Percentiles rank a stretch among this genome's conserved stretches.
phyloP scores from a whole-genome alignment of 768 basidiomycete genomes.

The Tubosaeta sp. region DNA sequence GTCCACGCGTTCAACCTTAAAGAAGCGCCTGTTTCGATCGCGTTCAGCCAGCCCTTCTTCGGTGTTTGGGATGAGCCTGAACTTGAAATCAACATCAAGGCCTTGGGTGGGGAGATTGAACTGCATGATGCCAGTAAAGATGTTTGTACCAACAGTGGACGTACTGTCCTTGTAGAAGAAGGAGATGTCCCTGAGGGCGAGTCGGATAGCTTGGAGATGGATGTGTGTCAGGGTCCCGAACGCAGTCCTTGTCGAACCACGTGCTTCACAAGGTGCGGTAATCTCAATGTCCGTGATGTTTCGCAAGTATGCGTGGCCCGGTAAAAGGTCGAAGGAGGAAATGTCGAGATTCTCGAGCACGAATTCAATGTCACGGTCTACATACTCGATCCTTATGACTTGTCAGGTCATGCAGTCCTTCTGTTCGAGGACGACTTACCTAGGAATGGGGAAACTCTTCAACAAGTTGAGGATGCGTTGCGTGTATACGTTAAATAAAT shows the following conservation, averaged over 20 bases:
- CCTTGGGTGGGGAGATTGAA: slow-evolving; percentile 63
- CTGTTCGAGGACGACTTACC: slow-evolving; percentile 34
- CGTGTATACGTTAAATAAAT: slow-evolving; percentile 75
- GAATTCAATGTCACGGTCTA: slow-evolving; percentile 64
- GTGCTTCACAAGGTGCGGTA: slow-evolving; percentile 34
- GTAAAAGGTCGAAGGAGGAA: slow-evolving; percentile 61
- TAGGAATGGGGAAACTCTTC: slow-evolving; percentile 65
- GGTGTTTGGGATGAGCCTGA: slow-evolving; percentile 57
- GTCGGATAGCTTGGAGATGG: slow-evolving; percentile 60
- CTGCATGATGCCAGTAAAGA: slow-evolving; percentile 59
- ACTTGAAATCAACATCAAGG: slow-evolving; percentile 62
- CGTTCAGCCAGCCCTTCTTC: slow-evolving; percentile 42
- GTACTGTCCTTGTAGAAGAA: slow-evolving; percentile 71
- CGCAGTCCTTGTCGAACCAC: slow-evolving; percentile 38
- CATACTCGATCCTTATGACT: slow-evolving; percentile 60
- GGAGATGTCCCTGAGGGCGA: slow-evolving; percentile 60
- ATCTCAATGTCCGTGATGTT: slow-evolving; percentile 66
- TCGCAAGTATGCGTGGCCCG: slow-evolving; percentile 67
- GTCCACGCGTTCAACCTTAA: slow-evolving; percentile 51
- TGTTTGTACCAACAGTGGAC: slow-evolving; percentile 47
- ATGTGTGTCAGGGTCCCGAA: slow-evolving; percentile 65
- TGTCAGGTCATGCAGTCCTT: not conserved
- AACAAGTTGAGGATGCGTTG: slow-evolving; percentile 52
- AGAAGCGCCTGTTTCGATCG: slow-evolving; percentile 43
- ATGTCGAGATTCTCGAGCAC: slow-evolving; percentile 73